A percentile compares a stretch with the other conserved stretches of the same genome.
phyloP scores from a whole-genome alignment of 2,329 filamentous ascomycete species.

The Intubia oerlemansii region DNA sequence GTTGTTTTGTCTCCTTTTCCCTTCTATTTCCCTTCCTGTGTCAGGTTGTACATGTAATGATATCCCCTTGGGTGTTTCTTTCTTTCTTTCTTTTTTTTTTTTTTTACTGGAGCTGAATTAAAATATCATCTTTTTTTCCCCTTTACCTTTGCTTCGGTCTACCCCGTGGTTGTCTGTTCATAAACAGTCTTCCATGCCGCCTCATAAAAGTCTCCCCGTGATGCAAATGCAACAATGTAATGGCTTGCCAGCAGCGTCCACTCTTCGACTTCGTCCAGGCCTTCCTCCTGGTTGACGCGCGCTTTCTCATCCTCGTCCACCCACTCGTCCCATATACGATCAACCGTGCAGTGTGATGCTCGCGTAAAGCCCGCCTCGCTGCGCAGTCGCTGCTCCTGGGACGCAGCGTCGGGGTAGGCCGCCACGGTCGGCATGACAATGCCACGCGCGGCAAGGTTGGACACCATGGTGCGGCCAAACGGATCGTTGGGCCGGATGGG shows the following conservation, averaged over 20 bases:
- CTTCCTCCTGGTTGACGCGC: conserved; percentile 59
- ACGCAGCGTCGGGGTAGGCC: conserved; percentile 42
- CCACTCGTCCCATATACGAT: conserved; percentile 58
- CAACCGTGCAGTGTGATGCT: conserved; percentile 22
- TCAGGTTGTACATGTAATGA: no score
- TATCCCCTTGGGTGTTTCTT: no score
- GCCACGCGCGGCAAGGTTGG: conserved; percentile 62
- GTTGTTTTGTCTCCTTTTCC: no score
- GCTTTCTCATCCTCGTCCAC: conserved; percentile 49
- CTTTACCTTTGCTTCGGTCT: not conserved
- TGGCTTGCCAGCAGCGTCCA: conserved; percentile 73
- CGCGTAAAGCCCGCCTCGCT: conserved; percentile 37
- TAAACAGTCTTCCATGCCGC: conserved; percentile 8
- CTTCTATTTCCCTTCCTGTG: no score
- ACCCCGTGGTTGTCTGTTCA: not conserved
- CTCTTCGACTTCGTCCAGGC: conserved; percentile 88
- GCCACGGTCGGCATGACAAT: conserved; percentile 72
- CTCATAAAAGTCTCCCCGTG: conserved; percentile 30
- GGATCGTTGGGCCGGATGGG: conserved; percentile 65
- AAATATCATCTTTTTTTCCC: not conserved
- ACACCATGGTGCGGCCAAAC: conserved; percentile 82
- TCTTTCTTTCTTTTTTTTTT: conserved; percentile 1
- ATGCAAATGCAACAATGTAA: conserved; percentile 82
- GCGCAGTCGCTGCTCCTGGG: conserved; percentile 46
- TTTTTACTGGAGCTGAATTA: no score